These are phyloP conservation scores for Penicillium sp. DNA, from an alignment of 2,329 filamentous ascomycete genomes.

Conservation along the genomic window DNA sequence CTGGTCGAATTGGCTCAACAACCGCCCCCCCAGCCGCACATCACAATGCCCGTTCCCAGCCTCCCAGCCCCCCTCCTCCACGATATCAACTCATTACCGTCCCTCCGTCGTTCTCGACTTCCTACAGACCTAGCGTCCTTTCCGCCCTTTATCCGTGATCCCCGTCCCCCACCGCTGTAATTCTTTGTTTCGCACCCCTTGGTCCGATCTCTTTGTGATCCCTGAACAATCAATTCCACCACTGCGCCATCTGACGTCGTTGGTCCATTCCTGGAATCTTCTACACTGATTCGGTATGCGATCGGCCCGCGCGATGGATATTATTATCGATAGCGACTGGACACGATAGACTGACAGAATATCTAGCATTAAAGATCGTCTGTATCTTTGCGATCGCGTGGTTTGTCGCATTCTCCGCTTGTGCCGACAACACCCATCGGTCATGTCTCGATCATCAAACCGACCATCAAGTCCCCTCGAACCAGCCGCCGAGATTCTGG, in stretches of 20 bases:
- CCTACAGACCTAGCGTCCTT: constrained; percentile 10
- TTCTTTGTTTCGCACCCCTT: background rate
- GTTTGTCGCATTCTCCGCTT: constrained; percentile 3
- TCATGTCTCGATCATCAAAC: constrained; percentile 31
- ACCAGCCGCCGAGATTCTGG: constrained; percentile 34
- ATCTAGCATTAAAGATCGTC: constrained; percentile 19
- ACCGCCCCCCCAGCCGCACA: constrained; percentile 14
- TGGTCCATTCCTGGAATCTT: background rate
- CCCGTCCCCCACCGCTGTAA: background rate
- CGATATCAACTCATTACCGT: constrained; percentile 12
- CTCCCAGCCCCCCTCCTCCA: constrained; percentile 23
- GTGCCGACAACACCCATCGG: constrained; percentile 5
- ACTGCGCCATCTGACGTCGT: background rate
- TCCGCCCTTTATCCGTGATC: constrained; percentile 2
- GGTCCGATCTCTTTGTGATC: background rate
- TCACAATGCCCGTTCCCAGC: constrained; percentile 21
- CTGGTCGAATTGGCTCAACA: background rate
- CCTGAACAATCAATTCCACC: background rate
- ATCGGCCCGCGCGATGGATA: constrained; percentile 8
- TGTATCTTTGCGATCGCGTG: constrained; percentile 12
- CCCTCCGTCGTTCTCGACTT: constrained; percentile 4
- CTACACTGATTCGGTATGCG: constrained; percentile 22
- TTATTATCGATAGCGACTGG: constrained; percentile 5
- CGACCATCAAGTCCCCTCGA: constrained; percentile 32
- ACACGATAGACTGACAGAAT: constrained; percentile 12